A percentile compares a stretch with the other conserved stretches of the same genome.
phyloP scores from a whole-genome alignment of 2,329 filamentous ascomycete genomes.

The Fusarium praegraminearum region DNA sequence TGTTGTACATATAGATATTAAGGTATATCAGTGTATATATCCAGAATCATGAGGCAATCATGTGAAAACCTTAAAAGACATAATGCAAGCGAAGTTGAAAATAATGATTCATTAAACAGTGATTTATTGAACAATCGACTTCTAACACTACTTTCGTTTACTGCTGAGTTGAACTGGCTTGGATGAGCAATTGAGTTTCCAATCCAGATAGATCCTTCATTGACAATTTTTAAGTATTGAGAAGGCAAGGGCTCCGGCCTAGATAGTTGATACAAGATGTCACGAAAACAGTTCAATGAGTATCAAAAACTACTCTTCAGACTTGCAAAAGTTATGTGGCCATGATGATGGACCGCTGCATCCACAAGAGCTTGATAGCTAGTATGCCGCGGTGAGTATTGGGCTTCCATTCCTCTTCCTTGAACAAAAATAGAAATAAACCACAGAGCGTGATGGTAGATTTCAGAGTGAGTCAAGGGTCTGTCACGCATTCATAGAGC shows the following conservation, averaged over 20 bases:
- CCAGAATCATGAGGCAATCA: not conserved
- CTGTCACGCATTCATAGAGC: slow-evolving; percentile 1
- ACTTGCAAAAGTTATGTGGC: slow-evolving; percentile 60
- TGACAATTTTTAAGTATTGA: no score
- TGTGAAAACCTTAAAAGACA: not conserved
- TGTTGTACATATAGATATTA: no score
- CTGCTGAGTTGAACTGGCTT: not conserved
- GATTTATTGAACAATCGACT: not conserved
- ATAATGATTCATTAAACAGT: no score
- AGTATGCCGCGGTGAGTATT: slow-evolving; percentile 78
- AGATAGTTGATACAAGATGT: no score
- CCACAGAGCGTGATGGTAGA: slow-evolving; percentile 74
- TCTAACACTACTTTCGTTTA: not conserved
- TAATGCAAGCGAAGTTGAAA: not conserved
- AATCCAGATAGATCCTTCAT: no score
- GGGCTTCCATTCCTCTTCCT: slow-evolving; percentile 74
- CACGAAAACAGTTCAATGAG: no score
- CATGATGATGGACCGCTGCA: slow-evolving; percentile 77
- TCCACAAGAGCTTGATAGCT: slow-evolving; percentile 61
- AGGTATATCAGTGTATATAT: not conserved
- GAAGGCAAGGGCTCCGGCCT: no score
- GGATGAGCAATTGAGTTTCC: not conserved
- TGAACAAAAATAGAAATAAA: slow-evolving; percentile 85
- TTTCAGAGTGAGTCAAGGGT: slow-evolving; percentile 86
- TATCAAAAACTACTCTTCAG: no score